Evolutionary conservation across 108 stramenopile species (phyloP), one percentile per base, ranked within the genome.

Genomic region (Fragilaria crotonensis): DNA sequence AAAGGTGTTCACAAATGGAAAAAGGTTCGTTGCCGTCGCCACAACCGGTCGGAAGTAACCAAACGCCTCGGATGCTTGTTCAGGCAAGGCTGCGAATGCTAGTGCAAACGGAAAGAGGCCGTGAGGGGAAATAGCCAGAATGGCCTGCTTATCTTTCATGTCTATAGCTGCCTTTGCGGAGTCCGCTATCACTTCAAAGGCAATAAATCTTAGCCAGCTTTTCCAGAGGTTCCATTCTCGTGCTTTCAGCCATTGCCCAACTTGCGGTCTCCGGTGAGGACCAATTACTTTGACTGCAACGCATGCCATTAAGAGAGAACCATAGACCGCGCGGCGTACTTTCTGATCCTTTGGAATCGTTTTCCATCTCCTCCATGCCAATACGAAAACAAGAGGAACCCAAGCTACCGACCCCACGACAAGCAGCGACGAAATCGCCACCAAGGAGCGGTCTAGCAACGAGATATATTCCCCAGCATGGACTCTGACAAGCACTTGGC

Each of bases 81-180:
- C 68, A 7, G 83, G 77, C 17, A 93, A 58, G 4, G 73, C 81
- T 11, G 78, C 79, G 69, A 89, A 85, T 11, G 81, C 91, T 29
- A 93, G 69, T 2, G 79, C 87, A 71, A 96, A 95, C 5, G 96
- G 96, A 60, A 96, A 93, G 4, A 95, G 85, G 0, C 96, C 96
- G 66, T 96, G 96, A 2, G 96, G 96, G 26, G 82, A 70, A 44
- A 96, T 72, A 14, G 85, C 89, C 51, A 85, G 76, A 31, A 96
- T 87, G 30, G 90, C 78, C 33, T 71, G 79, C 33, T 77, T 54
- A 17, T 74, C 36, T 48, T 67, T 22, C 4, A 81, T 54, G 41
- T 75, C 54, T 54, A 56, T 45, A 9, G 48, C 45, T 33, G 32
- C 53, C 20, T 20, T 63, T 20, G 64, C 54, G 22, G 32, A 23